Evolutionary conservation across 1,284 basidiomycete species (phyloP), one percentile per base, ranked within the genome.

Genomic region (Cutaneotrichosporon sp.): DNA sequence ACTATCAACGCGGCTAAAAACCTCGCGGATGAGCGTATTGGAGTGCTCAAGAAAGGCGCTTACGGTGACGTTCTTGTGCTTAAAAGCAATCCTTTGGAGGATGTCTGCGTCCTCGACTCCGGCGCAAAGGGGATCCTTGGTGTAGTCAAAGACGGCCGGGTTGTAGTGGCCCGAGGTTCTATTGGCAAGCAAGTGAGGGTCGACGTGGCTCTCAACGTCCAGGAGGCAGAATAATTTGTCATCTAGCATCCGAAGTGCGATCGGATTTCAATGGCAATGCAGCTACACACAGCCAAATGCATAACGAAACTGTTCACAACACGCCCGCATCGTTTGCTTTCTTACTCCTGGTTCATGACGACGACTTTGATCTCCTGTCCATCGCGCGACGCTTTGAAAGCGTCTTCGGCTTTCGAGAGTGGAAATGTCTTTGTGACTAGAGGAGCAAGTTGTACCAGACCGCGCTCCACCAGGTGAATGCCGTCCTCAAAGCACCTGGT

Each of bases 401-500:
- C 78, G 47, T 74, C 77, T 46, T 75, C 66, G 61, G 78, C 77
- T 43, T 74, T 51, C n/a, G 23, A 53, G 14, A 66, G 49, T 4
- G 62, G 62, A 65, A 76, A 79, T 83, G 89, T 81, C 75, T 77
- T 74, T 9, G 77, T 76, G 51, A 79, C 70, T 21, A 80, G 63
- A 14, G 77, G 75, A 51, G 76, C 77, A 51, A 82, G 73, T 56
- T 80, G 74, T 52, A 82, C 74, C 34, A 74, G 64, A 1, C 78
- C 77, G 17, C 76, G 70, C 15, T 76, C 70, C 20, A 80, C 76
- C 37, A 82, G 72, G 54, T 76, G 75, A 58, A 82, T 79, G 22
- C 77, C 77, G 37, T 77, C 74, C 18, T 70, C 64, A 55, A 65
- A 71, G 37, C 62, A 64, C 18, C 62, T 58, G 0, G 61, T 52